Evolutionary conservation across 805 yeast species (phyloP), one percentile per base, ranked within the genome.

Genomic region (Sugiyamaella americana): DNA sequence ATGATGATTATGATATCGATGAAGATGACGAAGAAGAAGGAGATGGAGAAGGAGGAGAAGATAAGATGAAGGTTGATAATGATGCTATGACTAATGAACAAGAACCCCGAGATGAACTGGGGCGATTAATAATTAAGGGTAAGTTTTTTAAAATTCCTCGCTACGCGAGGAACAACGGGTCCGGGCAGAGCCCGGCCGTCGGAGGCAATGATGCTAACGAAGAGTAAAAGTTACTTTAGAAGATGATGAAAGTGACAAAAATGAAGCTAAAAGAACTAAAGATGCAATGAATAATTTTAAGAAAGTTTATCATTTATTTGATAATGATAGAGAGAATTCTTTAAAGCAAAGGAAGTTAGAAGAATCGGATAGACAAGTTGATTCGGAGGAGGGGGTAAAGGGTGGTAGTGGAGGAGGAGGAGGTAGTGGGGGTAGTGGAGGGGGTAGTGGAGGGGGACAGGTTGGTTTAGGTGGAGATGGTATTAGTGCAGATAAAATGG

Each of bases 331-430:
- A 45, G 94, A 86, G 44, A 85, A 89, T 1, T 70, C 87, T 46
- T 69, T 81, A 46, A 84, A 87, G 57, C 74, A 93, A 59, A 66
- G 87, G 51, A 84, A 82, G 58, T 69, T 89, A 26, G 94, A 87
- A 57, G 84, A 83, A 55, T 82, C 86, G 47, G 94, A 89, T 61
- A 75, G 84, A 58, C 79, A 84, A 55, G 64, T 87, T 18, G 66
- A 65, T 37, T 51, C 49, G 4, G 60, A 60, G 13, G 53, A 54
- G 17, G 29, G 46, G n/a, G 50, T 46, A n/a, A 39, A 24, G 19
- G 48, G 49, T 16, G 47, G 59, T n/a, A 18, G 43, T 29, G 10
- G 36, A 37, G 34, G 22, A 32, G 34, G 29, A 37, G 23, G 40
- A 3, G 3, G 18, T 17, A 13, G 10, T 8, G 38, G 10, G 18